Evolutionary conservation across 495 filamentous ascomycete genomes (phyloP), one percentile per base, ranked within the genome.

Genomic region (Daldinia grandis): DNA sequence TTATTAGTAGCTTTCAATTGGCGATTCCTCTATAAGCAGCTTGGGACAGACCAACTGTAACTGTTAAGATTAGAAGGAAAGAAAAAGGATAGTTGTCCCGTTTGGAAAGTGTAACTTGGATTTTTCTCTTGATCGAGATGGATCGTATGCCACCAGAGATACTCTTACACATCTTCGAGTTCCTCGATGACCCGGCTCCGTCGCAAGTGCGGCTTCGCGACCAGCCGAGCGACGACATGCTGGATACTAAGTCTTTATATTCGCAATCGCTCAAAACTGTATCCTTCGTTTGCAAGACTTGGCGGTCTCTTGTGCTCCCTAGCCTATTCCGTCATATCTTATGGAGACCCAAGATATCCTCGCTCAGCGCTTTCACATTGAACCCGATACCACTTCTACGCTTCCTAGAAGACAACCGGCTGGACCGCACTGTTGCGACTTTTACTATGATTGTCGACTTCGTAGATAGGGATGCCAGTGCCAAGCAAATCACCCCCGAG

Each of bases 261-360:
- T 62, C 51, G 19, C 60, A 27, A 49, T 35, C 42, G 1, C 77
- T 86, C 53, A 86, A 85, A 69, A 68, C 74, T 31, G 54, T 73
- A 1, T 82, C 83, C 3, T 70, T 76, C 6, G 81, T 86, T 28
- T 79, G 73, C 33, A 80, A 61, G 33, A 56, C 71, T 61, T 86
- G 84, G 84, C 76, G 81, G 54, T 68, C 63, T 55, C 67, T 76
- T 15, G 66, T 69, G 0, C 63, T 82, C 5, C 80, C 79, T 25
- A 19, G 74, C n/a, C 76, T 86, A 14, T 85, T 83, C 75, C 76
- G 78, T 40, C 77, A 84, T 40, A 71, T 79, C 47, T 25, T 78
- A 56, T 83, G 80, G 81, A 50, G 60, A 31, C 64, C 79, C 31
- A 60, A 67, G 54, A 65, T 75, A 28, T 69, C 68, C 21, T 72